Evolutionary conservation across 352 stramenopile species (phyloP), one percentile per base, ranked within the genome.

Genomic region (Blastocystis sp.): DNA sequence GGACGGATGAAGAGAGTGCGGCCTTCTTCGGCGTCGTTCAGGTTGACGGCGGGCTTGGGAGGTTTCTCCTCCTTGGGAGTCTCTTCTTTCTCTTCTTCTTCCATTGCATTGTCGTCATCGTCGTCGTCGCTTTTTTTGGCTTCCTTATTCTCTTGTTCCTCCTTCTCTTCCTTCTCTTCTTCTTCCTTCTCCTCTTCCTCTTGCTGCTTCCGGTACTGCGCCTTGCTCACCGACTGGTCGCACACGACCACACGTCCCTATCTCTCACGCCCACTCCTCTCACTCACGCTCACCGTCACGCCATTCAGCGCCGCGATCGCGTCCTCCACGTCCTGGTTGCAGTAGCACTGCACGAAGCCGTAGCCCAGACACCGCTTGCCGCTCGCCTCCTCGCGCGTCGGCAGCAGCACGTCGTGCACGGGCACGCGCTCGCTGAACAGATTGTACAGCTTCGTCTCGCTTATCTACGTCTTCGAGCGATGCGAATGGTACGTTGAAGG

Each of bases 201-300:
- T 0, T 90, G 84, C 11, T 90, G 67, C 0, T 87, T 63, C 61
- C 4, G 72, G 59, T 0, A 88, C 86, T 4, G 87, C 87, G 24
- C 88, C 86, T 32, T 87, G 67, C 24, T 46, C 71, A 75, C 78
- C 61, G 65, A 53, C 87, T 88, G 63, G 29, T 86, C 87, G 78
- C 88, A 84, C 27, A 87, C 87, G 7, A 87, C 72, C 16, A 87
- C 64, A 0, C 73, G 21, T 77, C 71, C 27, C 53, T 87, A 63
- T 63, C 78, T 21, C 44, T 75, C 14, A 87, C 87, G 40, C 71
- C 4, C 63, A 67, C 40, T 65, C 36, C 0, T 86, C 75, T 1
- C 79, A 72, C 49, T 89, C 84, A 2, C 88, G 75, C 1, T 87
- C 85, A 1, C 87, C 84, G 16, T 88, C 77, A 21, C 24, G 7